phyloP scores from a whole-genome alignment of 2,329 filamentous ascomycete species.

The Penicillium paneum region DNA sequence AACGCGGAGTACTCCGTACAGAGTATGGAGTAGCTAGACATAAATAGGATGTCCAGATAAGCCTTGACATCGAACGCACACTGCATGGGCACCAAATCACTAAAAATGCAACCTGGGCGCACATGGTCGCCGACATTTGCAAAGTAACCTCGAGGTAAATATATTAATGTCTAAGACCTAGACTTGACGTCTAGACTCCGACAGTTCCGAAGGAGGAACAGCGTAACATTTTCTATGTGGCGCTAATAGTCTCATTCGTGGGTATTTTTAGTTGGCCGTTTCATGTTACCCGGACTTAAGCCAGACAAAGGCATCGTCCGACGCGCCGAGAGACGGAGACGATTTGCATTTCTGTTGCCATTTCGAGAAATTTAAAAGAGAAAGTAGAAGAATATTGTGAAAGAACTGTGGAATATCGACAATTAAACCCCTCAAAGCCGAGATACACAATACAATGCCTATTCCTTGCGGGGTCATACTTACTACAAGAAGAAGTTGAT shows the following conservation, averaged over 20 bases:
- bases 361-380: not conserved
- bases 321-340: not conserved
- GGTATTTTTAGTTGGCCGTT: slow-evolving; percentile 8
- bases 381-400: not conserved
- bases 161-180: not conserved
- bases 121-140: not conserved
- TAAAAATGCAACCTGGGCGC: not conserved
- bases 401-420: not conserved
- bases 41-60: not conserved
- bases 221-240: not conserved
- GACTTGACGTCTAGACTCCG: not conserved
- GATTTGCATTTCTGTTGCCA: not conserved
- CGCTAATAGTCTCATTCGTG: not conserved
- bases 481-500: not conserved
- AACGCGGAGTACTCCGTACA: not conserved
- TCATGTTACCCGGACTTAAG: not conserved
- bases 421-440: not conserved
- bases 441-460: not conserved
- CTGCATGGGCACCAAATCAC: not conserved
- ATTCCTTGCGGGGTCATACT: not conserved
- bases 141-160: not conserved
- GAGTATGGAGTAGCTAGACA: not conserved
- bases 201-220: not conserved
- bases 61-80: not conserved
- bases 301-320: not conserved